Base-by-base conservation (phyloP, 495 filamentous ascomycete genomes). In the Trypethelium eluteriae region DNA sequence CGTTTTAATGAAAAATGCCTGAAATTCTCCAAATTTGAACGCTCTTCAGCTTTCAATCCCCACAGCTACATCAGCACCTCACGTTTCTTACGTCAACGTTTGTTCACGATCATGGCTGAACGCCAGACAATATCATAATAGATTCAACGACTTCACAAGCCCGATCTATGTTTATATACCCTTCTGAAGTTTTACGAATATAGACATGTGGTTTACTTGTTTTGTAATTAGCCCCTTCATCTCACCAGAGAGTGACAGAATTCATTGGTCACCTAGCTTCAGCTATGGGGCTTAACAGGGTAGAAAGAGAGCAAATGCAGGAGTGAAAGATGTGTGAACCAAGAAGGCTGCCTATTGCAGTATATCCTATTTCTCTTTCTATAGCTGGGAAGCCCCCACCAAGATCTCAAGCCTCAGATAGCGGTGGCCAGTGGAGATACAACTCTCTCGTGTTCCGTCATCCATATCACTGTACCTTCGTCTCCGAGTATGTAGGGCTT, bases 161-260 rank as follows among this genome's bases (percentile, higher is more conserved):
- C 41, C 41, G 14, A 46, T 16, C 7, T 16, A 46, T 46, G 41
- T 7, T 46, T 16, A 16, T 46, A 53, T 53, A 25, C n/a, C 49
- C 49, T 53, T 53, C 49, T 53, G 16, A 53, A 5, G 10, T 5
- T 53, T 14, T 25, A 53, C n/a, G 49, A 53, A 14, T 53, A 5
- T 25, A 9, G 49, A 53, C 63, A 32, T 49, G 49, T 36, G 70
- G 69, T 32, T 44, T 49, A 59, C 71, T 64, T 62, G 71, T 69
- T 32, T 71, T 53, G 49, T 53, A 53, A 53, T 53, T 53, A 53
- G 49, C 49, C 49, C 25, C 25, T 25, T 25, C 25, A 25, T 25
- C 25, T 25, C 25, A 25, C 25, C 25, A 25, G 25, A 25, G 25
- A 25, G 25, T 25, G 25, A 25, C 25, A 25, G 25, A 25, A 25